These are phyloP conservation scores for Pythium dissotocum DNA, from an alignment of 352 stramenopile genomes.

Conservation along the genomic window DNA sequence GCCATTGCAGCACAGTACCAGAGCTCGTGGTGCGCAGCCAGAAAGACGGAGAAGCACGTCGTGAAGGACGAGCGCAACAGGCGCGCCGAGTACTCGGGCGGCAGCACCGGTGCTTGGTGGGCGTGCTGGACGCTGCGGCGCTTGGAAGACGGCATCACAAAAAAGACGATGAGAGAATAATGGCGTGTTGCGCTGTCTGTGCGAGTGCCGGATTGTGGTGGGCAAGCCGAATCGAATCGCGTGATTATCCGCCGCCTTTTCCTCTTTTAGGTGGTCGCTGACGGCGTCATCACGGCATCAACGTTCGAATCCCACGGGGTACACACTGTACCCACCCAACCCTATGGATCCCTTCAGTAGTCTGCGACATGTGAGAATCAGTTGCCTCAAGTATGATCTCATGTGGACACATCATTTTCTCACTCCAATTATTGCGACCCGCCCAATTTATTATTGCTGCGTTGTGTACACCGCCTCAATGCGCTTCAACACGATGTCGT, in stretches of 20 bases:
- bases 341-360: not conserved
- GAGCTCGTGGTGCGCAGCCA: slow-evolving; percentile 52
- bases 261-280: slow-evolving; percentile 9
- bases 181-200: not conserved
- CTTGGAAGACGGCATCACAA: not conserved
- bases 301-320: not conserved
- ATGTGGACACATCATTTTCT: slow-evolving; percentile 2
- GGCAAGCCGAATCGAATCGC: not conserved
- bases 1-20: slow-evolving; percentile 65
- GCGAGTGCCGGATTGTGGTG: too few relatives aligned
- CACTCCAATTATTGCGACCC: not conserved
- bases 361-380: slow-evolving; percentile 23
- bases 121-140: not conserved
- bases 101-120: slow-evolving; percentile 49
- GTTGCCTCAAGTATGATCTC: not conserved
- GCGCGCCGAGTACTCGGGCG: slow-evolving; percentile 61
- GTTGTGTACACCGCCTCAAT: slow-evolving; percentile 74
- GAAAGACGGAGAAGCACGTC: slow-evolving; percentile 61
- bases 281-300: slow-evolving; percentile 7
- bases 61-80: slow-evolving; percentile 77
- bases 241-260: not conserved
- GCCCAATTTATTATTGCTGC: slow-evolving; percentile 22
- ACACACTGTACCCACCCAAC: slow-evolving; percentile 1
- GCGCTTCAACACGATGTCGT: slow-evolving; percentile 83
- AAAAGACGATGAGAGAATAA: not conserved